phyloP scores from a whole-genome alignment of 345 rosid species.

The Eucalyptus decipiens region DNA sequence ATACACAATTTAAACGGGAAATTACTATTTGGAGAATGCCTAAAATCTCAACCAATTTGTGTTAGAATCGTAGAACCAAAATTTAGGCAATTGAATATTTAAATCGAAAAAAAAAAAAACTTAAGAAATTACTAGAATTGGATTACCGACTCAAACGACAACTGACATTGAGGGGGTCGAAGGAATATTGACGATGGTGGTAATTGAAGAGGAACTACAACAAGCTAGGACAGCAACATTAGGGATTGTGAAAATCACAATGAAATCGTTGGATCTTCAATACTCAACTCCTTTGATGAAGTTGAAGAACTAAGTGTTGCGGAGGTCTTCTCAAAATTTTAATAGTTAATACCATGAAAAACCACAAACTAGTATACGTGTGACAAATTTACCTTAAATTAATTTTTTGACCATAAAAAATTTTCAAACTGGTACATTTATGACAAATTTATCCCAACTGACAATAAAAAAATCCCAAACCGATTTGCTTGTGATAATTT shows the following conservation, averaged over 20 bases:
- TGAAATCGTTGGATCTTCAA: neutral
- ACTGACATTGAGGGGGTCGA: neutral
- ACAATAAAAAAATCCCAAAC: too few relatives aligned
- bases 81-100: neutral
- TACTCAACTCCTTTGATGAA: neutral
- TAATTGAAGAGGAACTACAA: neutral
- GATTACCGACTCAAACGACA: neutral
- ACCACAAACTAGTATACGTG: rapidly evolving
- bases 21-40: neutral
- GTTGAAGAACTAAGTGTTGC: neutral
- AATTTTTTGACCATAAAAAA: too few relatives aligned
- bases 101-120: too few relatives aligned
- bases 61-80: neutral
- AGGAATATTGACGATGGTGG: neutral
- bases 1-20: neutral
- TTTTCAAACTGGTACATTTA: rapidly evolving
- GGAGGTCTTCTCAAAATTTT: neutral
- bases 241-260: neutral
- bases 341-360: too few relatives aligned
- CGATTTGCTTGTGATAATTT: rapidly evolving
- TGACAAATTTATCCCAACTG: too few relatives aligned
- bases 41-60: neutral
- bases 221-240: neutral
- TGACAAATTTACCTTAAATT: too few relatives aligned
- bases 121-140: neutral